Evolutionary conservation across 495 filamentous ascomycete genomes (phyloP), one percentile per base, ranked within the genome.

Genomic region (Xylaria bambusicola): DNA sequence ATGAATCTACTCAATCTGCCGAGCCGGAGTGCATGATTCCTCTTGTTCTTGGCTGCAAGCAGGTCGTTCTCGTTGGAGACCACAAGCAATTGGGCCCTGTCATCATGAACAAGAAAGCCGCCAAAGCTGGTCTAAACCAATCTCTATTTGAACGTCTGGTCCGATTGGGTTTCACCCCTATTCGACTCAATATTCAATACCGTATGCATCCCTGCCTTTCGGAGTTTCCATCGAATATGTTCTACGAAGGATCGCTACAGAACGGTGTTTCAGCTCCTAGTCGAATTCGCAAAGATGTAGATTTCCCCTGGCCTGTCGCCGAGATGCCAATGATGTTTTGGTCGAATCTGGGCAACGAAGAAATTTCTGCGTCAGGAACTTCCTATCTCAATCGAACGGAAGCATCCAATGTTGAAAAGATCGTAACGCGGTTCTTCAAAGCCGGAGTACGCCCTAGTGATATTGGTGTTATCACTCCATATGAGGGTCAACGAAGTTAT

Each of bases 81-180:
- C 95, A 99, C 74, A 95, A 97, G 72, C 94, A 99, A 73, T 86
- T 99, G 58, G 94, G 94, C 0, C 94, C 94, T 8, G 94, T 99
- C 66, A 97, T 99, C 72, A 99, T 99, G 95, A 98, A 98, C 82
- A 99, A 99, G 84, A 98, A 97, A 74, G 94, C 94, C 3, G 94
- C 94, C 62, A 97, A 97, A 74, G 94, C 94, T 53, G 94, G 94
- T 61, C 78, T 99, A 23, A 97, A 98, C 73, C 95, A 98, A 74
- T 97, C 92, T 9, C 83, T 99, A 44, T 99, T 99, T 64, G 94
- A 99, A 74, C 91, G 94, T 66, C 81, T 99, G 36, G 94, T 99
- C 66, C 92, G 93, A 65, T 81, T 98, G 42, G 89, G 90, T n/a
- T 89, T 92, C 69, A 87, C 87, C 7, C 94, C 94, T 7, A 97